phyloP scores from a whole-genome alignment of 305 asterid genomes.

The Fraxinus velutina region DNA sequence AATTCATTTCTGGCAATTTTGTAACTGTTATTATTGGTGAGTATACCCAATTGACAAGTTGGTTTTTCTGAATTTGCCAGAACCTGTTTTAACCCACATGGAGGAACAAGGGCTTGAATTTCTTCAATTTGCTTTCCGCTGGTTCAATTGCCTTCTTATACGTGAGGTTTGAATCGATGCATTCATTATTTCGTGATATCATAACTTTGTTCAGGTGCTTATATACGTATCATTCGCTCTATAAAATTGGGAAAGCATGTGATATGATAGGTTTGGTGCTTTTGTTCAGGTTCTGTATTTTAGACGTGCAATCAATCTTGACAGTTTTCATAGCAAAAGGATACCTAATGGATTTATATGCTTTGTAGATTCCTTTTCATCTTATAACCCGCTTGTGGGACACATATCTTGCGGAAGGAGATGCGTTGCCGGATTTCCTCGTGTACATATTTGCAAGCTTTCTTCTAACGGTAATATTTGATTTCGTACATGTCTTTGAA shows the following conservation, averaged over 20 bases:
- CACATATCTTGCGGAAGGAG: conserved; percentile 98
- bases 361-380: conserved; percentile 65
- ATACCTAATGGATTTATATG: neutral
- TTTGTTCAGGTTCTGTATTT: neutral
- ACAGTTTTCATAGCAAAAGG: neutral
- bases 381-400: conserved; percentile 94
- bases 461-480: conserved; percentile 60
- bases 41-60: conserved; percentile 10
- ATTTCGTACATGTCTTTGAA: neutral
- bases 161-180: conserved; percentile 64
- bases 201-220: neutral
- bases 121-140: conserved; percentile 97
- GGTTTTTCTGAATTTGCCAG: conserved; percentile 32
- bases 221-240: neutral
- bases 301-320: neutral
- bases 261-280: neutral
- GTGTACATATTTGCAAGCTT: conserved; percentile 93
- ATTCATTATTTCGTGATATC: neutral
- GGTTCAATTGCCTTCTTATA: conserved; percentile 96
- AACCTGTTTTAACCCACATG: conserved; percentile 83
- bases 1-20: conserved; percentile 15
- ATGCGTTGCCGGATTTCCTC: conserved; percentile 86
- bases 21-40: neutral
- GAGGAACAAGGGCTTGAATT: conserved; percentile 97
- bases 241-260: neutral